Evolutionary conservation across 140 eudicot genomes (phyloP), one percentile per base, ranked within the genome.

Genomic region (Anethum foeniculum): DNA sequence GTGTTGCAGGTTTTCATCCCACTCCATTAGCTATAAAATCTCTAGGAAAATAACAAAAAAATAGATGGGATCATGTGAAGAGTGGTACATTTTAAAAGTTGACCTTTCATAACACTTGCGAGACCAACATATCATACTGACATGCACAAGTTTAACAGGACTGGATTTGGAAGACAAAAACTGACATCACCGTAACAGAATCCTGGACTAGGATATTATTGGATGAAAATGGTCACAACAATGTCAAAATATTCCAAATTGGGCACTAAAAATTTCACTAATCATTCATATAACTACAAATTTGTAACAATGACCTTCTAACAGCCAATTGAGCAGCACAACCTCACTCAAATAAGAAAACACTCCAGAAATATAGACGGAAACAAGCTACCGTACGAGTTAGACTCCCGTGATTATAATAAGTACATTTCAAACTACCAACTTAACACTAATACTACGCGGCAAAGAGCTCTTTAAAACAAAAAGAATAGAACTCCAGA

Each of bases 401-500:
- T 74, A 47, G 25, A 75, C 79, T 75, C 49, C 43, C 60, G 41
- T 75, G 27, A 47, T 75, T 44, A 47, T 27, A 75, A 5, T 27
- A 75, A 46, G 62, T 75, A 47, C 79, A 75, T 23, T 75, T 75
- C 60, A 47, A 46, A 28, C 62, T 47, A 47, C 52, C 34, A 25
- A 32, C 25, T 10, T 43, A 73, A 43, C 48, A 23, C 77, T 73
- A 73, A 15, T 15, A 44, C 58, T 47, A 75, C 58, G 19, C 38
- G 14, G 25, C 34, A 39, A n/a, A 72, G 77, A 38, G 77, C 77
- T 72, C 77, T 72, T 41, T 8, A 12, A 21, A 39, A 9, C 77
- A 74, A 43, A 43, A 74, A 74, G 78, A n/a, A 74, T 16, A 74
- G 78, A 74, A 74, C 56, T 74, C 78, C 39, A 27, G 25, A 73